Conservation (phyloP, 2,329 filamentous ascomycete genomes). For the Pseudopyricularia javanii region DNA sequence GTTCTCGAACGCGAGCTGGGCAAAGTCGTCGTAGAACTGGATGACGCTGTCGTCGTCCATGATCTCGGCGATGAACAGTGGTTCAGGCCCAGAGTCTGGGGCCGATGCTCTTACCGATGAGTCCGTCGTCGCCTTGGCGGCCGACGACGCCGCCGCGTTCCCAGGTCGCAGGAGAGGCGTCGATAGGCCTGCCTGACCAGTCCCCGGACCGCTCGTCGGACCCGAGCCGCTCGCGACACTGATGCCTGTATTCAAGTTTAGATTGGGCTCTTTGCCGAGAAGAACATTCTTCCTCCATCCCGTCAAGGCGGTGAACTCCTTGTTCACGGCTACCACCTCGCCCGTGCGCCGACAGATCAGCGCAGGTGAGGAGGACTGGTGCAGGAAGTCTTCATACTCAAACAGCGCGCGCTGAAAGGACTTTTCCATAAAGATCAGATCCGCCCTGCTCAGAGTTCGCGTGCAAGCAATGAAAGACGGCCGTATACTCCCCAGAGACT, state of each 20-base stretch:
- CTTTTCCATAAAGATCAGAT: conserved; percentile 96
- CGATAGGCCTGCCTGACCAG: conserved; percentile 28
- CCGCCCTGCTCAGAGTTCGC: conserved; percentile 74
- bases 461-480: conserved; percentile 90
- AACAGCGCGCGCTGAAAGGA: conserved; percentile 87
- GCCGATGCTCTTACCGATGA: not conserved
- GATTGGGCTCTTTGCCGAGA: conserved; percentile 74
- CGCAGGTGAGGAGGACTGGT: conserved; percentile 77
- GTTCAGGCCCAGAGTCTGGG: conserved; percentile 44
- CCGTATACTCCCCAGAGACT: conserved; percentile 77
- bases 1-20: conserved; percentile 83
- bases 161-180: conserved; percentile 39
- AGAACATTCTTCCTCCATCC: conserved; percentile 89
- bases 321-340: conserved; percentile 89
- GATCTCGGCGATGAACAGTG: conserved; percentile 83
- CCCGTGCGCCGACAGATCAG: conserved; percentile 86
- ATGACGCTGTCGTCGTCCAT: conserved; percentile 89
- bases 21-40: conserved; percentile 93
- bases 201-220: conserved; percentile 24
- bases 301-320: conserved; percentile 91
- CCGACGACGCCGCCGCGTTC: conserved; percentile 11
- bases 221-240: conserved; percentile 7
- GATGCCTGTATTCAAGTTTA: conserved; percentile 67
- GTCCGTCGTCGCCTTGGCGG: conserved; percentile 12
- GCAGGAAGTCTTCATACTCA: conserved; percentile 88